Evolutionary conservation across 306 rosid genomes (phyloP).

Genomic region (Dalbergia cultrata): DNA sequence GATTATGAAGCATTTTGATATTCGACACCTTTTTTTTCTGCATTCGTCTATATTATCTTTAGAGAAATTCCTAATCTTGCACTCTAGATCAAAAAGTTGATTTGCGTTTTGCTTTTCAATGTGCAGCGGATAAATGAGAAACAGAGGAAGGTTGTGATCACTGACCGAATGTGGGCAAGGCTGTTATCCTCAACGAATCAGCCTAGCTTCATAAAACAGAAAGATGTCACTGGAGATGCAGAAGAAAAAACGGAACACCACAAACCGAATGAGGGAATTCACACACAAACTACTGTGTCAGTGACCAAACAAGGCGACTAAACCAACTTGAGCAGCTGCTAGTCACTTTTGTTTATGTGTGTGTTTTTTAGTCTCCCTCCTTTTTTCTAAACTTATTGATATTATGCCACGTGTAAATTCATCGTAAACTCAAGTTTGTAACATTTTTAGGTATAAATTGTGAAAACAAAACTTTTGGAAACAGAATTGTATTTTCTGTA

Average conservation of each 20-base stretch:
- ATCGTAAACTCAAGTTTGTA: too few relatives aligned
- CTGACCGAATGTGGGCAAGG: constrained; percentile 77
- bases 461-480: too few relatives aligned
- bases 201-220: constrained; percentile 58
- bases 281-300: too few relatives aligned
- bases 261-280: constrained; percentile 30
- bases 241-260: constrained; percentile 12
- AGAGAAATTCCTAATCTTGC: background rate
- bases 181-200: constrained; percentile 61
- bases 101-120: background rate
- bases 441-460: too few relatives aligned
- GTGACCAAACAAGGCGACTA: too few relatives aligned
- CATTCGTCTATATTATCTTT: background rate
- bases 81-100: background rate
- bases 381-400: too few relatives aligned
- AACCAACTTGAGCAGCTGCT: too few relatives aligned
- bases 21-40: background rate
- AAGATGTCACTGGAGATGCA: background rate
- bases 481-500: too few relatives aligned
- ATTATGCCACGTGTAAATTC: too few relatives aligned
- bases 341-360: too few relatives aligned
- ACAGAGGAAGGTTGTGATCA: constrained; percentile 59
- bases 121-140: constrained; percentile 54
- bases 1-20: background rate
- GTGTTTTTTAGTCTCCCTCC: too few relatives aligned